Percentiles rank a stretch among this genome's conserved stretches.
phyloP scores from a whole-genome alignment of 2,329 filamentous ascomycete species.

The Cryphonectria radicalis region DNA sequence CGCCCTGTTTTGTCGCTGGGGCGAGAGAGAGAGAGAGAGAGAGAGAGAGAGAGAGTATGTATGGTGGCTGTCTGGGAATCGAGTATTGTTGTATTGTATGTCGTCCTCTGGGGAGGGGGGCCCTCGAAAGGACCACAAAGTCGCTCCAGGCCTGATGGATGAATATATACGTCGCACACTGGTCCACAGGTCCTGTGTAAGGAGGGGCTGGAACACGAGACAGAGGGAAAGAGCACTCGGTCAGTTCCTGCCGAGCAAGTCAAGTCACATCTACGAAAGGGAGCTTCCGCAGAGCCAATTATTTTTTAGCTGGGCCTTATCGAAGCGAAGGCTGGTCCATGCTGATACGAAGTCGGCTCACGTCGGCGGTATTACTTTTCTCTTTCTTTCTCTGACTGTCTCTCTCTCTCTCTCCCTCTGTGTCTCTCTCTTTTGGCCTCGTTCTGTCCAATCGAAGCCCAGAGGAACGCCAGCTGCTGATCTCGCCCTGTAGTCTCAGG shows the following conservation, averaged over 20 bases:
- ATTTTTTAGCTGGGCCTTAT: conserved; percentile 3
- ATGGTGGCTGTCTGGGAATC: background rate
- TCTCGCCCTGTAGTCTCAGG: background rate
- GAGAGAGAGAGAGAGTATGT: no score
- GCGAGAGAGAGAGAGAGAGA: no score
- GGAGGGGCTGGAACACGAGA: background rate
- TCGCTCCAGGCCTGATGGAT: background rate
- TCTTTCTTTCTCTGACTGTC: no score
- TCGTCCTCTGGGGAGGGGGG: background rate
- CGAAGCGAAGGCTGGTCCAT: conserved; percentile 1
- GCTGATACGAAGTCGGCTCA: conserved; percentile 12
- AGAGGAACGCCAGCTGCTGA: background rate
- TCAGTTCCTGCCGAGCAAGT: background rate
- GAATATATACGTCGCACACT: conserved; percentile 2
- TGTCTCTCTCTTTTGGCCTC: background rate
- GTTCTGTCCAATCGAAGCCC: background rate
- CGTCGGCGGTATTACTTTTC: conserved; percentile 8
- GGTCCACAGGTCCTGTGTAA: background rate
- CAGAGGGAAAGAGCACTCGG: background rate
- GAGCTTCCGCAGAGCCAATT: background rate
- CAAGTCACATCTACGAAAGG: conserved; percentile 1
- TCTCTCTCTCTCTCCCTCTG: background rate
- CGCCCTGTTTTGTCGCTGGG: background rate
- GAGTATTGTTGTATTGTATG: background rate
- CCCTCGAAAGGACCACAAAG: background rate